Percentiles rank a stretch among this genome's conserved stretches.
phyloP scores from a whole-genome alignment of 2,329 filamentous ascomycete genomes.

The Aspergillus viridinutans region DNA sequence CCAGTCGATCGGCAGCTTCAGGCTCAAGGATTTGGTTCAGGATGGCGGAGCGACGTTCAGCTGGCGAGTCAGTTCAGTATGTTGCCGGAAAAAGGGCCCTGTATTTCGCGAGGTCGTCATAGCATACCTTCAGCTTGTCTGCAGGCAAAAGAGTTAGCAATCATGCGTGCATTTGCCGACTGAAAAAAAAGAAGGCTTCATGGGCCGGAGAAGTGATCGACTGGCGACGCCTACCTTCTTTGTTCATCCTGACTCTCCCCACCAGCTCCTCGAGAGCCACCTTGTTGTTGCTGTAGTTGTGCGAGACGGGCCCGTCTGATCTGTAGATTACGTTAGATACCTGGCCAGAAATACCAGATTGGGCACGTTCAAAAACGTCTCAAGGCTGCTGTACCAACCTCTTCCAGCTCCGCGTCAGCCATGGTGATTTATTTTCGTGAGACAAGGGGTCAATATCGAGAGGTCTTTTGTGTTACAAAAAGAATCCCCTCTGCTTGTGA shows the following conservation, averaged over 20 bases:
- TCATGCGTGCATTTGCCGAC: not conserved
- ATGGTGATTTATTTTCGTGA: constrained; percentile 36
- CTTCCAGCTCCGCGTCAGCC: constrained; percentile 64
- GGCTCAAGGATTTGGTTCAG: constrained; percentile 92
- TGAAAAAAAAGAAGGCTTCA: not conserved
- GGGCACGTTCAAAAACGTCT: not conserved
- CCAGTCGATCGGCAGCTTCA: constrained; percentile 86
- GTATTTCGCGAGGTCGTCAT: not conserved
- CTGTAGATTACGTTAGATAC: constrained; percentile 42
- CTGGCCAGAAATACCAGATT: not conserved
- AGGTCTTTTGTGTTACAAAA: not conserved
- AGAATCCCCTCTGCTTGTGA: not conserved
- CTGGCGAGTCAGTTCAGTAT: constrained; percentile 11
- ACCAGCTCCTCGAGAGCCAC: constrained; percentile 45
- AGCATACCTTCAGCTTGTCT: constrained; percentile 33
- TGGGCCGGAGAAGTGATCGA: not conserved
- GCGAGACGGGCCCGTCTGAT: constrained; percentile 89
- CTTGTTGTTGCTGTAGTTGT: constrained; percentile 82
- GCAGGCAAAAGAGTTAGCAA: constrained; percentile 1
- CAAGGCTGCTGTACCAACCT: constrained; percentile 38
- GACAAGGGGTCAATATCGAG: not conserved
- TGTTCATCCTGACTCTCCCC: constrained; percentile 60
- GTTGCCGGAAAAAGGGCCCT: constrained; percentile 2
- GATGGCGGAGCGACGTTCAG: constrained; percentile 47
- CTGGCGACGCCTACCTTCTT: constrained; percentile 48